These are phyloP conservation scores for Penicillium sp. DNA, from an alignment of 2,329 filamentous ascomycete species.

Conservation along the genomic window DNA sequence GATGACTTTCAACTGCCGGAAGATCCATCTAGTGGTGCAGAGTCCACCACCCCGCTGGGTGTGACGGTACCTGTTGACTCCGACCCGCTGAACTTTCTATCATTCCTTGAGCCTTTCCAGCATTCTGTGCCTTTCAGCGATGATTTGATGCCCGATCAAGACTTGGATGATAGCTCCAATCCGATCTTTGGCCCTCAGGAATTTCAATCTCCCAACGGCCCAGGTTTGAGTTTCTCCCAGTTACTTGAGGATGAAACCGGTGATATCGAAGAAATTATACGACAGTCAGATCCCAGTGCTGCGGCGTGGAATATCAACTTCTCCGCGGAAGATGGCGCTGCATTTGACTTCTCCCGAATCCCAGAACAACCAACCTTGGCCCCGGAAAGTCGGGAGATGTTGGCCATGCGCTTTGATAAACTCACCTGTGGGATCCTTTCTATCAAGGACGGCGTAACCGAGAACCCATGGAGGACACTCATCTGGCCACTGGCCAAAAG, in stretches of 20 bases:
- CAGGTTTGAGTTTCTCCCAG: conserved; percentile 36
- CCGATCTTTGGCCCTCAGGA: conserved; percentile 13
- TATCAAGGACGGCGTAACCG: conserved; percentile 69
- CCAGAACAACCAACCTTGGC: conserved; percentile 55
- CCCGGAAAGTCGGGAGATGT: conserved; percentile 61
- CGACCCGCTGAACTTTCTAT: conserved; percentile 20
- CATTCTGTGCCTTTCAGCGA: conserved; percentile 16
- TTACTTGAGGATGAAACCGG: conserved; percentile 47
- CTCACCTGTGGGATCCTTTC: conserved; percentile 73
- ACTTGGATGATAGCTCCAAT: conserved; percentile 1
- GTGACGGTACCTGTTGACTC: conserved; percentile 22
- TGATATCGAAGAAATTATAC: conserved; percentile 61
- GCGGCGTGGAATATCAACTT: conserved; percentile 44
- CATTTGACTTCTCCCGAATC: conserved; percentile 42
- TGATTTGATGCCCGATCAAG: conserved; percentile 15
- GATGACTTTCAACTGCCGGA: conserved; percentile 16
- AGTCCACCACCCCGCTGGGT: conserved; percentile 9
- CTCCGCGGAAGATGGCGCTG: conserved; percentile 42
- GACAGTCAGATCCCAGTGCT: conserved; percentile 38
- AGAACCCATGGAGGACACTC: conserved; percentile 73
- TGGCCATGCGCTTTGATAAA: conserved; percentile 66
- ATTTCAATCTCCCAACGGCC: conserved; percentile 9
- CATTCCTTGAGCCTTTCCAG: conserved; percentile 24
- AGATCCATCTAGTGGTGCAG: conserved; percentile 9
- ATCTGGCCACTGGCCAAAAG: conserved; percentile 70